A percentile compares a stretch with the other conserved stretches of the same genome.
phyloP scores from a whole-genome alignment of 1,284 basidiomycete species.

The Apiotrichum veenhuisii region DNA sequence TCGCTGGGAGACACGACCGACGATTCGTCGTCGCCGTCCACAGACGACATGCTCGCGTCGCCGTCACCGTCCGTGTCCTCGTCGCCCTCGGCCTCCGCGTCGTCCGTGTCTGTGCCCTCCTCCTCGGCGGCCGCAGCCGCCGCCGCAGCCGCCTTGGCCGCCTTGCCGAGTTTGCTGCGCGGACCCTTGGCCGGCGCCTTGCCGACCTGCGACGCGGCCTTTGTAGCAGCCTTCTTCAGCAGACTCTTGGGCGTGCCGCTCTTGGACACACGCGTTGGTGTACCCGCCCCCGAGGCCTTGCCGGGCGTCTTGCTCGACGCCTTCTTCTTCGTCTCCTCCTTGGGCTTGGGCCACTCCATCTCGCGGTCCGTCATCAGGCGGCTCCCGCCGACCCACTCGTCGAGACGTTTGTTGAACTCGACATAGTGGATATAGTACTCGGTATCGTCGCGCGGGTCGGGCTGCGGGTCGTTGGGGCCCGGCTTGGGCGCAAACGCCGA shows the following conservation, averaged over 20 bases:
- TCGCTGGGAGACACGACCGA: slow-evolving; percentile 51
- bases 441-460: slow-evolving; percentile 60
- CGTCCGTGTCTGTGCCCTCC: slow-evolving; percentile 42
- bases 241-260: slow-evolving; percentile 51
- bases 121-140: slow-evolving; percentile 49
- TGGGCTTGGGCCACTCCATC: slow-evolving; percentile 77
- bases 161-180: slow-evolving; percentile 35
- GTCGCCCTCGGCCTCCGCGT: slow-evolving; percentile 52
- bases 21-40: slow-evolving; percentile 47
- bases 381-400: slow-evolving; percentile 94
- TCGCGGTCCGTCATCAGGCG: slow-evolving; percentile 79
- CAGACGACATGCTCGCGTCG: slow-evolving; percentile 54
- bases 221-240: slow-evolving; percentile 70
- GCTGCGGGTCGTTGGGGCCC: slow-evolving; percentile 54
- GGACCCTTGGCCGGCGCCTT: slow-evolving; percentile 38
- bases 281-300: slow-evolving; percentile 22
- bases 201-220: slow-evolving; percentile 53
- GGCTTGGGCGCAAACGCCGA: slow-evolving; percentile 57
- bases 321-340: slow-evolving; percentile 49
- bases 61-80: slow-evolving; percentile 59
- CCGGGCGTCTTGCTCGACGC: slow-evolving; percentile 48
- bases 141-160: slow-evolving; percentile 18
- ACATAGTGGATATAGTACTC: slow-evolving; percentile 98
- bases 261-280: slow-evolving; percentile 23
- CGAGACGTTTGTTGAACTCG: slow-evolving; percentile 95